A percentile compares a stretch with the other conserved stretches of the same genome.
These are phyloP conservation scores for Amanita inopinata DNA, from an alignment of 768 basidiomycete species.

Conservation along the genomic window DNA sequence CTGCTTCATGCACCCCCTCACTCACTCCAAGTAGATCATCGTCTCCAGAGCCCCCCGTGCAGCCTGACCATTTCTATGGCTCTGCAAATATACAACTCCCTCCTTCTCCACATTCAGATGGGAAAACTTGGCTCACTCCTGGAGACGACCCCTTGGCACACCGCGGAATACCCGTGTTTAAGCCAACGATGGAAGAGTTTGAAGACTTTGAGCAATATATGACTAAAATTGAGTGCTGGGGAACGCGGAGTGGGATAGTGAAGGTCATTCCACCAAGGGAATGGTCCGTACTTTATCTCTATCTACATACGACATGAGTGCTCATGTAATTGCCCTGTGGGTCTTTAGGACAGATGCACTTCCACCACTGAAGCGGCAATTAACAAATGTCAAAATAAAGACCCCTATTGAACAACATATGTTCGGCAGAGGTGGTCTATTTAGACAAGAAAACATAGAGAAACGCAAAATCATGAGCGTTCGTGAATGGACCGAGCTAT, in stretches of 20 bases:
- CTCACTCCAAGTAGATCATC: constrained; percentile 8
- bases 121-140: constrained; percentile 63
- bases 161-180: constrained; percentile 95
- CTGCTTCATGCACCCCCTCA: constrained; percentile 2
- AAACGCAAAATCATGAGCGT: constrained; percentile 77
- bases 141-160: constrained; percentile 70
- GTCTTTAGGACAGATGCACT: constrained; percentile 54
- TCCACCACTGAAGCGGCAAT: constrained; percentile 61
- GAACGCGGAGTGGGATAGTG: constrained; percentile 81
- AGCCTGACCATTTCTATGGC: constrained; percentile 82
- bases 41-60: constrained; percentile 27
- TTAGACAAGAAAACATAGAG: constrained; percentile 86
- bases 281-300: constrained; percentile 50
- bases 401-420: constrained; percentile 92
- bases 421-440: constrained; percentile 78
- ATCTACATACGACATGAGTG: constrained; percentile 11
- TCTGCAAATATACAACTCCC: constrained; percentile 37
- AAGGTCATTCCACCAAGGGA: constrained; percentile 94
- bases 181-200: constrained; percentile 88
- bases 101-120: constrained; percentile 55
- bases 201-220: constrained; percentile 87
- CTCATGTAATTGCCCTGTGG: constrained; percentile 17
- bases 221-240: constrained; percentile 84
- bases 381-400: constrained; percentile 69
- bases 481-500: constrained; percentile 80